Conservation (phyloP, 1,139 yeast species). For the Geotrichum fermentans region DNA sequence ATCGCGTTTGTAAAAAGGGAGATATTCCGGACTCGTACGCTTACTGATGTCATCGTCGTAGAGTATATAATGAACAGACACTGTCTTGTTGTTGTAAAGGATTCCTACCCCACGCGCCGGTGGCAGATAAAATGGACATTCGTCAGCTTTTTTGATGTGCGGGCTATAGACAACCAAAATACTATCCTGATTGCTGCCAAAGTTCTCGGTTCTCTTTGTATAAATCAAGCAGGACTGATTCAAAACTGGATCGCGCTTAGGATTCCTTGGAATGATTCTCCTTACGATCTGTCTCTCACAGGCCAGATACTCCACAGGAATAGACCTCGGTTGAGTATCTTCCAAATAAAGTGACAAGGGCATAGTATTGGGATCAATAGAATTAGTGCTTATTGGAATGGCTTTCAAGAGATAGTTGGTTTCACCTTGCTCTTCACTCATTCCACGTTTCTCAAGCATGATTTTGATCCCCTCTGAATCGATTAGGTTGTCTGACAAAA, state of each 20-base stretch:
- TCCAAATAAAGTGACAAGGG: conserved; percentile 43
- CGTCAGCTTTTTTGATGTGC: conserved; percentile 55
- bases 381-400: neutral
- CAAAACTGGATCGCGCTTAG: conserved; percentile 73
- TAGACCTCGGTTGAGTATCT: conserved; percentile 50
- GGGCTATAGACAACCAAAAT: conserved; percentile 70
- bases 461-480: conserved; percentile 11
- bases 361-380: conserved; percentile 22
- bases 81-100: conserved; percentile 45
- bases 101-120: conserved; percentile 79
- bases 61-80: conserved; percentile 81
- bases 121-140: conserved; percentile 84
- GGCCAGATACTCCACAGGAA: conserved; percentile 42
- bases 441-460: conserved; percentile 17
- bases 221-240: conserved; percentile 76
- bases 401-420: conserved; percentile 14
- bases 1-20: conserved; percentile 20
- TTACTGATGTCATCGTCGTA: conserved; percentile 40
- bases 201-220: conserved; percentile 22
- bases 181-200: conserved; percentile 36
- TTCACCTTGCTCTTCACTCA: neutral
- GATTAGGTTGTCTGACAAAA: conserved; percentile 47
- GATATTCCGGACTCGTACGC: conserved; percentile 14
- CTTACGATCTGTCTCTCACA: conserved; percentile 59
- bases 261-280: conserved; percentile 83